Base-by-base conservation (phyloP, 257 asterid species). In the Ilex asprella region DNA sequence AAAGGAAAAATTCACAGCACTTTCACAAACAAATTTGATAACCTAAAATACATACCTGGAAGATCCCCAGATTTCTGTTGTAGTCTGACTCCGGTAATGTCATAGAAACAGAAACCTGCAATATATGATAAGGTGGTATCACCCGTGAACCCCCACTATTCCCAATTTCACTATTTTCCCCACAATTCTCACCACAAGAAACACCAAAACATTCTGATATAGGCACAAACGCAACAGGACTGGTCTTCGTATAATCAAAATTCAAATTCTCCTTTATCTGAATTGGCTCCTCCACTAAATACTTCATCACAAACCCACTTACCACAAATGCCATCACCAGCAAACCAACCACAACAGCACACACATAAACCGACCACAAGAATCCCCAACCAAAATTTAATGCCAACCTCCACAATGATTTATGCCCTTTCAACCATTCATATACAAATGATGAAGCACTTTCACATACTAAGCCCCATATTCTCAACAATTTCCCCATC, bases 361-460 rank as follows among this genome's bases (percentile, higher is more conserved):
- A 82, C 41, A 87, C 97, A 54, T 93, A 93, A 68, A 72, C 75
- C 5, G 95, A 78, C 97, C 95, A 89, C 81, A 93, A 69, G 60
- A 91, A 63, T 56, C 99, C 99, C 99, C 97, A 89, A 21, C 88
- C 87, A 32, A 85, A 76, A 67, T 81, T 90, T 77, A 93, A 50
- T 14, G 86, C 91, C 55, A 83, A 70, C 68, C 76, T 89, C 89
- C 91, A 82, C 16, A 82, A 47, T 7, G 84, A 82, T 35, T 69
- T 76, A 58, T 87, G 83, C 54, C 82, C 87, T 59, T 71, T 78
- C 58, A 89, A 70, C 87, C 93, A 85, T 71, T 80, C 79, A 70
- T 66, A 62, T 46, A 75, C 76, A 60, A 49, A 72, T 2, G 59
- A 68, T 39, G 79, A 73, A 32, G 67, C 56, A 61, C 60, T 60